Evolutionary conservation across 495 filamentous ascomycete genomes (phyloP).

Genomic region (Corynascus novoguineensis): DNA sequence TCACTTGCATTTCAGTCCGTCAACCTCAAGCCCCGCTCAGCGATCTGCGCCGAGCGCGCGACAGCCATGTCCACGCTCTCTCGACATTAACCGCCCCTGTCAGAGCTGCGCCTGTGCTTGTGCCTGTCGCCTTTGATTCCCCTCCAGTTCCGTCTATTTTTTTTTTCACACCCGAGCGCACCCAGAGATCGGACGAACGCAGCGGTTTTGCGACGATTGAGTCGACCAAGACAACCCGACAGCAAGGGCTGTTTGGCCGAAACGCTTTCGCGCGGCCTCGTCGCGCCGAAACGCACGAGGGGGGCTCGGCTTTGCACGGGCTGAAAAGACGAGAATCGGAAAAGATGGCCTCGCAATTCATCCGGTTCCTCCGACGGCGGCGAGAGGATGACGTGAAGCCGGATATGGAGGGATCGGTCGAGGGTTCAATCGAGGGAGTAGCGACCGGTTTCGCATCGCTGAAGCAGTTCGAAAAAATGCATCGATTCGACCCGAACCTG

Average conservation of each 20-base stretch:
- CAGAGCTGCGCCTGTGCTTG: constrained; percentile 19
- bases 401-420: constrained; percentile 27
- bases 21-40: constrained; percentile 20
- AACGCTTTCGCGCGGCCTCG: constrained; percentile 19
- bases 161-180: not conserved
- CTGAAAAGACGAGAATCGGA: not conserved
- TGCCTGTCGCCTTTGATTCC: not conserved
- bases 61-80: constrained; percentile 25
- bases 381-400: constrained; percentile 23
- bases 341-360: constrained; percentile 17
- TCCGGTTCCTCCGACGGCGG: constrained; percentile 27
- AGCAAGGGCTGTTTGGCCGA: constrained; percentile 13
- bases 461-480: constrained; percentile 51
- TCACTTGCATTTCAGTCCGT: constrained; percentile 15
- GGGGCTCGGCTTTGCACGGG: constrained; percentile 7
- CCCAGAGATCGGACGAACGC: constrained; percentile 1
- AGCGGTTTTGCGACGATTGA: not conserved
- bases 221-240: constrained; percentile 7
- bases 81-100: constrained; percentile 23
- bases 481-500: constrained; percentile 66
- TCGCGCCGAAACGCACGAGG: constrained; percentile 23
- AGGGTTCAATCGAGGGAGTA: constrained; percentile 29
- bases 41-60: constrained; percentile 22
- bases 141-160: not conserved
- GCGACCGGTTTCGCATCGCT: constrained; percentile 32